Evolutionary conservation across 495 filamentous ascomycete species (phyloP), one percentile per base, ranked within the genome.

Genomic region (Hypoxylon lienhwacheense): DNA sequence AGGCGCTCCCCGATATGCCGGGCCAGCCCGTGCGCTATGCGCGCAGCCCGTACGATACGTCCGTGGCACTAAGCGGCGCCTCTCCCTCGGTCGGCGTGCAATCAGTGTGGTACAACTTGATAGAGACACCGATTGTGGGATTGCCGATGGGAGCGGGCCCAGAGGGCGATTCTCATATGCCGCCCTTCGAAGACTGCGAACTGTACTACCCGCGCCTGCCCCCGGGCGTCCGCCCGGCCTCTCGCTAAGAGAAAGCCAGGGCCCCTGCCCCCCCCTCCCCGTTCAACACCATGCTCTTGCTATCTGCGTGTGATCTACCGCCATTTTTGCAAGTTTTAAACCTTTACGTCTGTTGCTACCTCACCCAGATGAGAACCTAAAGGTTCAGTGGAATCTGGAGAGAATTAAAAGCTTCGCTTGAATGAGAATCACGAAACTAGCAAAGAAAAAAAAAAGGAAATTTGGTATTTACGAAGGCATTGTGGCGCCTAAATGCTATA

Each of bases 81-180:
- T 34, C 15, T 8, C 24, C 33, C 19, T 56, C 64, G 1, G n/a
- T 56, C 21, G 64, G 65, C 15, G 22, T 47, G 21, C 61, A 67
- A 31, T 51, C 53, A 1, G 21, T 54, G 3, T 47, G 36, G 12
- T 65, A 53, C 51, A 6, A 51, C 1, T 31, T 37, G 2, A 25
- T 41, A 0, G 26, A 46, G 2, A 20, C 40, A 4, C 55, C 61
- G 7, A 36, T 61, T 8, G 55, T 43, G n/a, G 74, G 70, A 1
- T 51, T 76, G 0, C 74, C 74, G 11, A 55, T 76, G 2, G 74
- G 74, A 14, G 72, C 72, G 7, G 73, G 73, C 0, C 71, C 73
- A 7, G 73, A 77, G 33, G 65, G 61, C 1, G 54, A 59, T 10
- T 48, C 59, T 0, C 67, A 70, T 37, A 48, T 57, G 26, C 50